These are phyloP conservation scores for Gonapodya sp. DNA, from an alignment of 192 early-diverging fungal genomes.

Conservation along the genomic window DNA sequence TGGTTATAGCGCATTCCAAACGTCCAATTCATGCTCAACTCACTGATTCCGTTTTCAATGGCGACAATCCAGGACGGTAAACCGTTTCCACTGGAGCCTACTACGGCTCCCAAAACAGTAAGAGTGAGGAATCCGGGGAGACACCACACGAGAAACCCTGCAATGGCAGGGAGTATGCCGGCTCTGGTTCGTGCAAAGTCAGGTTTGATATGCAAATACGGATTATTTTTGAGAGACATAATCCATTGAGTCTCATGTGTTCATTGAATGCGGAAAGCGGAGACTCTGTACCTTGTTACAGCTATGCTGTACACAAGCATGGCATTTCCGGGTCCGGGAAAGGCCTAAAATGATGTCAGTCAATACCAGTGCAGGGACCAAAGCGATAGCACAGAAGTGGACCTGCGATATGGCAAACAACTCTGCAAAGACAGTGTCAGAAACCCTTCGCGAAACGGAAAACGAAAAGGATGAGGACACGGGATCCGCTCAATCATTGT, in stretches of 20 bases:
- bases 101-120: neutral
- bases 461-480: neutral
- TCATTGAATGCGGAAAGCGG: too few species aligned
- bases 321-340: neutral
- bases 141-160: neutral
- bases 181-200: too few species aligned
- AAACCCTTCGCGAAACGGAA: neutral
- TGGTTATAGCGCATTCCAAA: too few species aligned
- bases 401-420: neutral
- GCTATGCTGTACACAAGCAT: neutral
- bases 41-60: neutral
- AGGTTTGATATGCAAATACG: too few species aligned
- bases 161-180: neutral
- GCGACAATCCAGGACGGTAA: neutral
- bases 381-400: neutral
- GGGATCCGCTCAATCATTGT: neutral
- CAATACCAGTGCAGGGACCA: neutral
- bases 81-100: neutral
- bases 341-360: neutral
- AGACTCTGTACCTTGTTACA: too few species aligned
- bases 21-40: too few species aligned
- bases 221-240: too few species aligned
- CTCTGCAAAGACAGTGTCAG: neutral
- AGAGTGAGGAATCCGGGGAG: neutral
- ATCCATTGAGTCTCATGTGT: too few species aligned